Evolutionary conservation across 768 basidiomycete genomes (phyloP).

Genomic region (Xerocomellus intermedius): DNA sequence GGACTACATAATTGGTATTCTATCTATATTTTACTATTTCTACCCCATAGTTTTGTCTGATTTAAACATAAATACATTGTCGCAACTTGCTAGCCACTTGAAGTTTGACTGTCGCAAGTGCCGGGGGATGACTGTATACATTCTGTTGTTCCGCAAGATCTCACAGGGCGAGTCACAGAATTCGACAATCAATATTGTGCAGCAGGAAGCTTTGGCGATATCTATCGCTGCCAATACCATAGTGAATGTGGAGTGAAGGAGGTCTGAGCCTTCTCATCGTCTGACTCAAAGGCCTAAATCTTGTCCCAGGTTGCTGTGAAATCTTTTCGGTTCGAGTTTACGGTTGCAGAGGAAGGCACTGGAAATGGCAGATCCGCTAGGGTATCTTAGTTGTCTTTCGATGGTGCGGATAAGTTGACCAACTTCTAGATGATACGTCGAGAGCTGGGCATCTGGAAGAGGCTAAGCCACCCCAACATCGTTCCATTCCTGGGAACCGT

Average conservation of each 20-base stretch:
- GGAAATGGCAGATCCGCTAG: not conserved
- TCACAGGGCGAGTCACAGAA: not conserved
- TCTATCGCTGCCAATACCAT: conserved; percentile 3
- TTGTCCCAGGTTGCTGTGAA: conserved; percentile 8
- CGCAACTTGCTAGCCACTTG: no score
- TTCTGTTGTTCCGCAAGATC: not conserved
- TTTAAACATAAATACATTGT: no score
- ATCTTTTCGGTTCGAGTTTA: conserved; percentile 10
- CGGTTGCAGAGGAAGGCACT: not conserved
- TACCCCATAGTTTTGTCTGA: no score
- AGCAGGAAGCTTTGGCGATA: conserved; percentile 1
- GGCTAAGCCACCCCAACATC: conserved; percentile 6
- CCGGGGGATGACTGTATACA: no score
- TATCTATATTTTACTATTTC: no score
- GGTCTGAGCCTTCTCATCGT: not conserved
- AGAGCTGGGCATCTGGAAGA: conserved; percentile 13
- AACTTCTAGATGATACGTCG: conserved; percentile 11
- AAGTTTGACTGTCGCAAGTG: no score
- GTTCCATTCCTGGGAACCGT: conserved; percentile 13
- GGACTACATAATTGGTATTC: no score
- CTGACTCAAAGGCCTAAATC: not conserved
- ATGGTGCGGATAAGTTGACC: not conserved
- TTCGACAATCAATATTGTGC: conserved; percentile 1
- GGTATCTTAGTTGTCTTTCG: not conserved
- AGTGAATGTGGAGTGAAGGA: not conserved